Conservation (phyloP, 257 asterid genomes). For the Solanum commersonii region DNA sequence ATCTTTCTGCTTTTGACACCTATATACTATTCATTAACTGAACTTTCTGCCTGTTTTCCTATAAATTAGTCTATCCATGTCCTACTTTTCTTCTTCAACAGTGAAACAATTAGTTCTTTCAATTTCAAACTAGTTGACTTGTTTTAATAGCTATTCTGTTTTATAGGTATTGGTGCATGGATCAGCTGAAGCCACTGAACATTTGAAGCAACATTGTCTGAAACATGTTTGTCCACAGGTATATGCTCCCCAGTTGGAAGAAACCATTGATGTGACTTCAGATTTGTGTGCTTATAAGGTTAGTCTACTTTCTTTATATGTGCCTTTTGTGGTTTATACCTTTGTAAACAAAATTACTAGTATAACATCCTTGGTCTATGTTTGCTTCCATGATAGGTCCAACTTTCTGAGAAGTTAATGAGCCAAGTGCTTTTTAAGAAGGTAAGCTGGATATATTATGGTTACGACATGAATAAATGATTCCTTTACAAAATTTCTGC, state of each 20-base stretch:
- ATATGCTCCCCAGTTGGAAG: conserved; percentile 93
- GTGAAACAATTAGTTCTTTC: background rate
- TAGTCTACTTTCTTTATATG: conserved; percentile 4
- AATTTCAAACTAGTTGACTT: background rate
- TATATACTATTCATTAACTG: background rate
- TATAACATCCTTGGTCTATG: conserved; percentile 11
- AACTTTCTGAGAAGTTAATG: conserved; percentile 90
- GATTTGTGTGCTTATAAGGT: conserved; percentile 98
- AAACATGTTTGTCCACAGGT: conserved; percentile 81
- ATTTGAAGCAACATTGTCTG: conserved; percentile 83
- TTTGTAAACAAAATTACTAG: background rate
- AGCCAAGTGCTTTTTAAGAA: conserved; percentile 83
- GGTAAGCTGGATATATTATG: conserved; percentile 29
- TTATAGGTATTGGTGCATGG: conserved; percentile 94
- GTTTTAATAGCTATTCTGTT: conserved; percentile 10
- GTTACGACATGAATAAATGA: background rate
- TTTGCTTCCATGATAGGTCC: conserved; percentile 46
- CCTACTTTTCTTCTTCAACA: background rate
- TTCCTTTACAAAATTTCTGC: background rate
- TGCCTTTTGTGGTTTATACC: background rate
- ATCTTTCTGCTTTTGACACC: background rate
- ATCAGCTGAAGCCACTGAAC: conserved; percentile 99
- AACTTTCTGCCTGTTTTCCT: background rate
- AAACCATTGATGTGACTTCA: conserved; percentile 93
- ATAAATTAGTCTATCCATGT: background rate